Percentiles rank a stretch among this genome's conserved stretches.
Evolutionary conservation across 208 protist genomes (phyloP).

Genomic region (Trypanosoma boissoni): DNA sequence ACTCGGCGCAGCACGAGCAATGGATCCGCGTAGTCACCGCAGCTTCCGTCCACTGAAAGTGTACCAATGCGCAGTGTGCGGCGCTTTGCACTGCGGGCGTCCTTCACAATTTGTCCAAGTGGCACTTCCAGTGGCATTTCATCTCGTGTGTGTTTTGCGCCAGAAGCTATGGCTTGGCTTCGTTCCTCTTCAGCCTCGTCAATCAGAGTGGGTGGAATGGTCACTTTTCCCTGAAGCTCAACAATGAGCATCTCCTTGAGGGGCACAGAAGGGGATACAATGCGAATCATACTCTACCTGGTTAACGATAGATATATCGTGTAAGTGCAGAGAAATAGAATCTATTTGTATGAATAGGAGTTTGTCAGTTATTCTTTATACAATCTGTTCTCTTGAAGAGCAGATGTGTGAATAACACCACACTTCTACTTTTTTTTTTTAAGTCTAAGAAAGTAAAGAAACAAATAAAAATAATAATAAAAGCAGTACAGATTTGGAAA

Average conservation of each 20-base stretch:
- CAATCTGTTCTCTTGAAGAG: no score
- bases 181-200: constrained; percentile 19
- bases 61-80: constrained; percentile 67
- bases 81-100: constrained; percentile 40
- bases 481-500: neutral
- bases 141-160: neutral
- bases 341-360: no score
- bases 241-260: constrained; percentile 65
- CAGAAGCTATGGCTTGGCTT: no score
- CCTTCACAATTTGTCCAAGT: constrained; percentile 47
- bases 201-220: constrained; percentile 36
- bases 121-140: constrained; percentile 26
- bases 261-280: constrained; percentile 29
- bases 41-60: constrained; percentile 44
- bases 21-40: constrained; percentile 31
- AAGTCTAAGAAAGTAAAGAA: neutral
- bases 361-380: no score
- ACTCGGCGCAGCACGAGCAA: constrained; percentile 35
- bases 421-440: neutral
- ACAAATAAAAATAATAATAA: neutral
- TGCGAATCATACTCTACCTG: constrained; percentile 42
- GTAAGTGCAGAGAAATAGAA: no score
- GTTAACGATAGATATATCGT: neutral
- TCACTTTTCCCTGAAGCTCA: constrained; percentile 64
- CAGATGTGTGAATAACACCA: no score